phyloP scores from a whole-genome alignment of 1,284 basidiomycete genomes.

The Irpex sp. region DNA sequence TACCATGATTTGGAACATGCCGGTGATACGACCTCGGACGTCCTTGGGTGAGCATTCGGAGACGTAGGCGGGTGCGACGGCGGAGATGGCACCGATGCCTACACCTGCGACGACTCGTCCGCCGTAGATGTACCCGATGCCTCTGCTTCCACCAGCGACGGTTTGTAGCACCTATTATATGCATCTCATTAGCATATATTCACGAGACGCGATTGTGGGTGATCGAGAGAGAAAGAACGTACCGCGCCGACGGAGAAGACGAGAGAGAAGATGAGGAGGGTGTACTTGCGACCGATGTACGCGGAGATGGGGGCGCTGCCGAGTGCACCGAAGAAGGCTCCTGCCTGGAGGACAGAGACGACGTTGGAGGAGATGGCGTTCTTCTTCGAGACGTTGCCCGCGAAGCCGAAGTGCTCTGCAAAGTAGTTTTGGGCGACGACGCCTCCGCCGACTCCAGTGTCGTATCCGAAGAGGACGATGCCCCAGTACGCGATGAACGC shows the following conservation, averaged over 20 bases:
- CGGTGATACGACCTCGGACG: constrained; percentile 68
- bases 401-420: constrained; percentile 56
- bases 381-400: constrained; percentile 32
- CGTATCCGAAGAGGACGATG: constrained; percentile 77
- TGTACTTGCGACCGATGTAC: constrained; percentile 50
- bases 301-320: constrained; percentile 62
- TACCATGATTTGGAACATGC: constrained; percentile 82
- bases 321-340: constrained; percentile 78
- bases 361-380: constrained; percentile 58
- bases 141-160: constrained; percentile 51
- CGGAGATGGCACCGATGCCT: constrained; percentile 66
- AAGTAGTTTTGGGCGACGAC: constrained; percentile 65
- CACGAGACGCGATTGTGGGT: not conserved
- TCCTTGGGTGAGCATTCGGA: constrained; percentile 79
- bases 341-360: constrained; percentile 77
- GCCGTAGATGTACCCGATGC: constrained; percentile 63
- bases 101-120: constrained; percentile 73
- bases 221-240: constrained; percentile 22
- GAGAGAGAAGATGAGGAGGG: constrained; percentile 53
- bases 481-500: constrained; percentile 76
- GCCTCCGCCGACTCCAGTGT: constrained; percentile 64
- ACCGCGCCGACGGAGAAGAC: constrained; percentile 70
- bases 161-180: constrained; percentile 48
- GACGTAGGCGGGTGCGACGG: constrained; percentile 72
- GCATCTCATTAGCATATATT: no score